Evolutionary conservation across 73 alveolate genomes (phyloP).

Genomic region (Paramecium pentaurelia): DNA sequence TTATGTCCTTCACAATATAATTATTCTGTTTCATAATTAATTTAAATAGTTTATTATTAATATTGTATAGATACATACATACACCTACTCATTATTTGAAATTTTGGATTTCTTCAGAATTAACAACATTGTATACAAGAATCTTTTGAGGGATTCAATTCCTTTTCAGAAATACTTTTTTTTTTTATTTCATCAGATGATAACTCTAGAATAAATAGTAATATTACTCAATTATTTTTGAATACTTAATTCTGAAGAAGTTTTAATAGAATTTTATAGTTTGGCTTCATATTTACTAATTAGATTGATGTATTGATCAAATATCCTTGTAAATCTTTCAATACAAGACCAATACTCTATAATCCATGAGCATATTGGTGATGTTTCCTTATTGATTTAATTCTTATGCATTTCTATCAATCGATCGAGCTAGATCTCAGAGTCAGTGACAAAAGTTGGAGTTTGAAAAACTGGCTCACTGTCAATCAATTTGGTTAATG

Average conservation of each 20-base stretch:
- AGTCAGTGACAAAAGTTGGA: background rate
- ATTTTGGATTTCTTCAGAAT: background rate
- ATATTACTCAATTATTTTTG: background rate
- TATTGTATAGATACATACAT: background rate
- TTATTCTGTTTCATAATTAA: background rate
- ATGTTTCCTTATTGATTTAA: background rate
- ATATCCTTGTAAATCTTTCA: background rate
- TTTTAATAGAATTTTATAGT: background rate
- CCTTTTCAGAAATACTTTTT: background rate
- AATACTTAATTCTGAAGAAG: background rate
- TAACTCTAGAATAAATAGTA: background rate
- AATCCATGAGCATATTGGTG: background rate
- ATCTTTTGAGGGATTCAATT: background rate
- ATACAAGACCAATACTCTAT: background rate
- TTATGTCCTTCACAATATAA: background rate
- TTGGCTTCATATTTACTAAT: background rate
- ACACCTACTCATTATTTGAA: background rate
- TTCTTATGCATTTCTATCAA: background rate
- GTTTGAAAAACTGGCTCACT: background rate
- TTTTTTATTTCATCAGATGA: background rate
- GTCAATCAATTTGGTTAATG: background rate
- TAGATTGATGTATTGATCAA: background rate
- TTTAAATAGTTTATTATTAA: background rate
- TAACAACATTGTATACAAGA: background rate
- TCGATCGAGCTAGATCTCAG: background rate